Base-by-base conservation (phyloP, 176 grass and related monocot species). In the Zoysia japonica region DNA sequence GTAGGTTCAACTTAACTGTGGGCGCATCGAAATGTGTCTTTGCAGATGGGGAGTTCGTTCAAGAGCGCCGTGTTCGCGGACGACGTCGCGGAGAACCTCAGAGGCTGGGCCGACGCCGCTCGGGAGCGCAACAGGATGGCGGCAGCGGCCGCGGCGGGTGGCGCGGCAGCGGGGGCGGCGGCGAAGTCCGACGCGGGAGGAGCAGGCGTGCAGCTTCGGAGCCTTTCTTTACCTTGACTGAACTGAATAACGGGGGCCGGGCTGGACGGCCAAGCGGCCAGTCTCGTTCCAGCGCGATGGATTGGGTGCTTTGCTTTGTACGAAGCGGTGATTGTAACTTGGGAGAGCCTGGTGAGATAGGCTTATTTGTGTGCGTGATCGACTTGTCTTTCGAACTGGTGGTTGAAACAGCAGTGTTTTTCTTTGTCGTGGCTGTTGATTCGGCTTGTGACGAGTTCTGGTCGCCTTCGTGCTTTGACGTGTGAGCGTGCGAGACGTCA, bases 1-100 rank as follows among this genome's bases (percentile, higher is more conserved):
- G 1, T 59, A 20, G 55, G 17, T 17, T 61, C 2, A 61, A 61
- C 9, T 35, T 28, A 28, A 28, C 28, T 28, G 28, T 28, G 28
- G 28, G 28, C 28, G 28, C 28, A 28, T 28, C 28, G 28, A 28
- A 28, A 28, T 28, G 7, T n/a, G 35, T 6, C 7, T 63, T 42
- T 16, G 71, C 74, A 97, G 94, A 97, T 93, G 94, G 94, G 94
- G 71, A 90, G 68, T 41, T 90, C 85, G 38, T 94, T 93, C 74
- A 94, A 92, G 89, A 97, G 82, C 52, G 85, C 91, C 6, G 87
- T 94, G 66, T 97, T 97, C 71, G 85, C 75, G 19, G 86, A 88
- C 75, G 86, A 79, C 38, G 75, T 88, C 5, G 80, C 70, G 1
- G 75, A 39, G 6, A 9, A 79, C 61, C 75, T 88, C 44, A 78